phyloP scores from a whole-genome alignment of 495 filamentous ascomycete genomes.

The Schizothecium vesticola region DNA sequence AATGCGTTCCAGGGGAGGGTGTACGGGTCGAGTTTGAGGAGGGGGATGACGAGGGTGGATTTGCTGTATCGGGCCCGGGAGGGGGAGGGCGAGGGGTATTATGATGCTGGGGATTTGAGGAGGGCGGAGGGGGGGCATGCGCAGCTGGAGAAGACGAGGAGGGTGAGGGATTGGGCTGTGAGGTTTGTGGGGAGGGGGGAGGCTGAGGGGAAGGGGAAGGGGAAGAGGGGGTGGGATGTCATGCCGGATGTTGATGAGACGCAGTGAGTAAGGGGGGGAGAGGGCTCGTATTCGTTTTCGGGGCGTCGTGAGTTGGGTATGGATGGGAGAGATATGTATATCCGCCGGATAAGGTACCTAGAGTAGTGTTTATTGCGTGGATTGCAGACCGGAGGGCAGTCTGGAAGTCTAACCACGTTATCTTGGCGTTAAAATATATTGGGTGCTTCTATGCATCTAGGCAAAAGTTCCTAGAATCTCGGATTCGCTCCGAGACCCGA shows the following conservation, averaged over 20 bases:
- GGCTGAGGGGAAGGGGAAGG: not conserved
- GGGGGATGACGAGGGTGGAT: constrained; percentile 64
- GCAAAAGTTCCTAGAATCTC: not conserved
- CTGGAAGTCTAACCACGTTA: not conserved
- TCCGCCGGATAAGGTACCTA: too few species aligned
- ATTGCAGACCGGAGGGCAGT: not conserved
- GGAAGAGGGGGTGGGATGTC: constrained; percentile 12
- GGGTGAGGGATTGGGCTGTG: constrained; percentile 69
- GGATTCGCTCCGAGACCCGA: not conserved
- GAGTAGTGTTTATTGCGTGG: not conserved
- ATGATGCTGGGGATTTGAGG: constrained; percentile 34
- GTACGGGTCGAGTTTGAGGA: constrained; percentile 68
- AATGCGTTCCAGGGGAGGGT: constrained; percentile 65
- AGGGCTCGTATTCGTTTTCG: not conserved
- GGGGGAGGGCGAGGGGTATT: constrained; percentile 39
- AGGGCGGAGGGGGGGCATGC: constrained; percentile 31
- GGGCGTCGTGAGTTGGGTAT: not conserved
- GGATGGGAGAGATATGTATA: not conserved
- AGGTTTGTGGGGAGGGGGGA: constrained; percentile 54
- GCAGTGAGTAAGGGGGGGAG: constrained; percentile 6
- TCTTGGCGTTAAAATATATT: not conserved
- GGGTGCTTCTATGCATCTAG: not conserved
- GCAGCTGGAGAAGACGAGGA: constrained; percentile 57
- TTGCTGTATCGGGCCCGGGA: constrained; percentile 54
- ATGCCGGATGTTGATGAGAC: constrained; percentile 20